These are phyloP conservation scores for Rhodotorula sp. DNA, from an alignment of 1,284 basidiomycete genomes.

Conservation along the genomic window DNA sequence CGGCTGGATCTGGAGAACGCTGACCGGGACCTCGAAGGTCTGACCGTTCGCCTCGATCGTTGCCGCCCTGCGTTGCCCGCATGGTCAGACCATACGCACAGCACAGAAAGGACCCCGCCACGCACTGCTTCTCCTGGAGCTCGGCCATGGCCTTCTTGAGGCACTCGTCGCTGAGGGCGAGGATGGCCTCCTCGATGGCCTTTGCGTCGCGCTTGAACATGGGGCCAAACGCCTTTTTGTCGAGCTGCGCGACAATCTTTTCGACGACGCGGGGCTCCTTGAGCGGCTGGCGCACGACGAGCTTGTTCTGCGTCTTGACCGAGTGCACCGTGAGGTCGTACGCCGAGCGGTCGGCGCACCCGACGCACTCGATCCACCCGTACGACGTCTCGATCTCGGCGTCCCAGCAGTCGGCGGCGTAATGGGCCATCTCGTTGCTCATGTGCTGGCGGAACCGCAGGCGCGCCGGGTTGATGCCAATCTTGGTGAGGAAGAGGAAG, in stretches of 20 bases:
- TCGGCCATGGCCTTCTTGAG: constrained; percentile 71
- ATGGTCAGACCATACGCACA: not conserved
- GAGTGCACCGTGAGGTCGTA: constrained; percentile 76
- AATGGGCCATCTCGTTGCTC: constrained; percentile 98
- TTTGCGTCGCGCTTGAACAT: constrained; percentile 84
- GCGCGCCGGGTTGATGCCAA: constrained; percentile 83
- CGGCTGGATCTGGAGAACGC: constrained; percentile 75
- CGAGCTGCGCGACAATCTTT: constrained; percentile 72
- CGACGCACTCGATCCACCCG: constrained; percentile 99
- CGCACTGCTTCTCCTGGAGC: constrained; percentile 68
- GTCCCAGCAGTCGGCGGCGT: constrained; percentile 99
- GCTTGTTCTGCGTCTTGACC: constrained; percentile 56
- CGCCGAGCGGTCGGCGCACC: constrained; percentile 97
- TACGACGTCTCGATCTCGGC: constrained; percentile 93
- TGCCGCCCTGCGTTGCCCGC: constrained; percentile 6
- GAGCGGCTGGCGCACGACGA: constrained; percentile 69
- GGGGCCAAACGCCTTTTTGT: constrained; percentile 88
- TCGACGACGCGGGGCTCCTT: constrained; percentile 77
- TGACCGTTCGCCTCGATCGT: constrained; percentile 59
- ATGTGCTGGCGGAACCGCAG: constrained; percentile 96
- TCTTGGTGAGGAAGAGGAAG: constrained; percentile 84
- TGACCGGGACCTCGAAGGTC: constrained; percentile 70
- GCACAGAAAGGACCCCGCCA: not conserved
- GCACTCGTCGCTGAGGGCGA: constrained; percentile 67
- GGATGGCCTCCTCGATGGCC: constrained; percentile 68